Conservation (phyloP, 2,329 filamentous ascomycete genomes). For the Teratosphaeria zuluensis region DNA sequence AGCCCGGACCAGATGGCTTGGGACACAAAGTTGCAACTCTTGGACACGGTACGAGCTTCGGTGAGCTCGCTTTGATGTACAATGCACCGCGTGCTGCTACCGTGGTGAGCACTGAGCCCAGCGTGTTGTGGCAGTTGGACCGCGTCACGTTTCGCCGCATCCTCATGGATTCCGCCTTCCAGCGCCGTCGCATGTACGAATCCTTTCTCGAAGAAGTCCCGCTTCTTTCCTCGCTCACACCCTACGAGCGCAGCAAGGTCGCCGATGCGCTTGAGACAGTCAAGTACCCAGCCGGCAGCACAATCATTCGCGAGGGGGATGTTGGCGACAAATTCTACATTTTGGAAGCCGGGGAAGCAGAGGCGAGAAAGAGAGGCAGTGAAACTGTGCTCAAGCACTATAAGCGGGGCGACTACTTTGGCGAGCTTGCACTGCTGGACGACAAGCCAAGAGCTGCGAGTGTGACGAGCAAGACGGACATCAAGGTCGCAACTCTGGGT, state of each 20-base stretch:
- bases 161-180: constrained; percentile 95
- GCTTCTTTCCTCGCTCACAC: constrained; percentile 69
- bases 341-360: constrained; percentile 76
- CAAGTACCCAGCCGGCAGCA: constrained; percentile 69
- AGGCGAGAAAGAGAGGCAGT: constrained; percentile 71
- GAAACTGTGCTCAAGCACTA: constrained; percentile 68
- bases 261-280: constrained; percentile 88
- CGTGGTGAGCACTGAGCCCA: constrained; percentile 72
- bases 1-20: constrained; percentile 72
- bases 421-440: constrained; percentile 85
- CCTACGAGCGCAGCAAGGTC: constrained; percentile 94
- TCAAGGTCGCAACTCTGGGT: constrained; percentile 85
- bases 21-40: constrained; percentile 74
- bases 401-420: constrained; percentile 90
- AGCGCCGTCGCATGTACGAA: constrained; percentile 92
- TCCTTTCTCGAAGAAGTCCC: constrained; percentile 92
- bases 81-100: constrained; percentile 94
- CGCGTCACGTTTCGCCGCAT: constrained; percentile 95
- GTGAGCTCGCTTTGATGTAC: constrained; percentile 96
- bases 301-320: constrained; percentile 86
- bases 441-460: constrained; percentile 89
- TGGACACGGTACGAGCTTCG: constrained; percentile 83
- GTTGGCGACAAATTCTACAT: constrained; percentile 87
- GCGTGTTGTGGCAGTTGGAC: constrained; percentile 87
- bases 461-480: constrained; percentile 71